A percentile compares a stretch with the other conserved stretches of the same genome.
Evolutionary conservation across 495 filamentous ascomycete species (phyloP).

Genomic region (Lasiosphaeris hirsuta): DNA sequence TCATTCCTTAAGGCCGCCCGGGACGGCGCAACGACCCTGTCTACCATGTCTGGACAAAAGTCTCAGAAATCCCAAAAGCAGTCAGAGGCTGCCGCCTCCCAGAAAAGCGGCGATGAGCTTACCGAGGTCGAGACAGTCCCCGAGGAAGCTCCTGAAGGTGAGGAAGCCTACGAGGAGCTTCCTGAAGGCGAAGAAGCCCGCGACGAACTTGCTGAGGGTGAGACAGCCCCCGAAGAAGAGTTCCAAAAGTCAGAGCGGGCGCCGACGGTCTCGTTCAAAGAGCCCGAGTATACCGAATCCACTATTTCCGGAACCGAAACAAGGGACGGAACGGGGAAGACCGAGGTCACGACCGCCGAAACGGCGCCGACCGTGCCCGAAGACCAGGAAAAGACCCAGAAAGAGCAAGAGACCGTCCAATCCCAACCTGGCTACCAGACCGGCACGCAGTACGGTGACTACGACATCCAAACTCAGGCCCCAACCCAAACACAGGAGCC

Average conservation of each 20-base stretch:
- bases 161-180: not conserved
- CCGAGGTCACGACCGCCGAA: not conserved
- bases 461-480: not conserved
- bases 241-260: not conserved
- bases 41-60: constrained; percentile 7
- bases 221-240: not conserved
- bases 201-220: not conserved
- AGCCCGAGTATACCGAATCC: not conserved
- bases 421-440: not conserved
- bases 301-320: not conserved
- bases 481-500: not conserved
- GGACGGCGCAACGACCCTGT: not conserved
- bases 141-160: not conserved
- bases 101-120: not conserved
- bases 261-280: not conserved
- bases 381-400: not conserved
- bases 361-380: not conserved
- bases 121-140: not conserved
- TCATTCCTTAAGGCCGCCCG: constrained; percentile 23
- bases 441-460: not conserved
- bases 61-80: not conserved
- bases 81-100: not conserved
- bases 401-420: not conserved
- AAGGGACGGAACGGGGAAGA: not conserved
- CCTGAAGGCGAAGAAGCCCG: not conserved